Evolutionary conservation across 345 rosid genomes (phyloP).

Genomic region (Citrus trifoliata): DNA sequence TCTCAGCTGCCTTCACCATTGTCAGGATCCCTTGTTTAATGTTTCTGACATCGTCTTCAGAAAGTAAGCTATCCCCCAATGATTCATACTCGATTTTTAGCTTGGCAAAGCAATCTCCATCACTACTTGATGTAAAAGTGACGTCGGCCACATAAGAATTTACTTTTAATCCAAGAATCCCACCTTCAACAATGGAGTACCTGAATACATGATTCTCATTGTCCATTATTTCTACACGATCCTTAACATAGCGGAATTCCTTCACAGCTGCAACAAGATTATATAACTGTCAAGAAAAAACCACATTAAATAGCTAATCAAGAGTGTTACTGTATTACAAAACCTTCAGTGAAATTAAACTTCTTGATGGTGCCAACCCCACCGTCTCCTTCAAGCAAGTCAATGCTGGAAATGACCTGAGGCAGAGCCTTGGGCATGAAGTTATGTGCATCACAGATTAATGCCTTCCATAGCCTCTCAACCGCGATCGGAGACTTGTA

Average conservation of each 20-base stretch:
- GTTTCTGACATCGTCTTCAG: neutral
- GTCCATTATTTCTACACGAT: neutral
- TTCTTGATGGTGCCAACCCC: slow-evolving; percentile 32
- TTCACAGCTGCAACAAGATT: neutral
- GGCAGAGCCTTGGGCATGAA: slow-evolving; percentile 28
- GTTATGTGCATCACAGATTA: slow-evolving; percentile 17
- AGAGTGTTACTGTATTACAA: neutral
- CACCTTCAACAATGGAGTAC: slow-evolving; percentile 1
- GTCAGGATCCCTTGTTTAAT: neutral
- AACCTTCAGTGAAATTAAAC: slow-evolving; percentile 25
- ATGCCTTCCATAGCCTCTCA: slow-evolving; percentile 24
- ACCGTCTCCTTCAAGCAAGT: slow-evolving; percentile 34
- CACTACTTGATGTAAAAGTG: neutral
- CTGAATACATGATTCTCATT: neutral
- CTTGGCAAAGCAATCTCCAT: slow-evolving; percentile 4
- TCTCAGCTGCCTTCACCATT: slow-evolving; percentile 2
- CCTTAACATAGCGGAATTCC: neutral
- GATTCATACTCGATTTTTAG: slow-evolving; percentile 5
- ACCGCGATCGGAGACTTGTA: slow-evolving; percentile 10
- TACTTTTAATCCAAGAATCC: slow-evolving; percentile 4
- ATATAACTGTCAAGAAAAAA: neutral
- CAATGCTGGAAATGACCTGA: slow-evolving; percentile 16
- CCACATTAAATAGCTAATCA: neutral
- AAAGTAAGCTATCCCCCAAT: neutral
- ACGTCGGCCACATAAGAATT: neutral